Evolutionary conservation across 129 eudicot genomes (phyloP), one percentile per base, ranked within the genome.

Genomic region (Pulicaria dysenterica): DNA sequence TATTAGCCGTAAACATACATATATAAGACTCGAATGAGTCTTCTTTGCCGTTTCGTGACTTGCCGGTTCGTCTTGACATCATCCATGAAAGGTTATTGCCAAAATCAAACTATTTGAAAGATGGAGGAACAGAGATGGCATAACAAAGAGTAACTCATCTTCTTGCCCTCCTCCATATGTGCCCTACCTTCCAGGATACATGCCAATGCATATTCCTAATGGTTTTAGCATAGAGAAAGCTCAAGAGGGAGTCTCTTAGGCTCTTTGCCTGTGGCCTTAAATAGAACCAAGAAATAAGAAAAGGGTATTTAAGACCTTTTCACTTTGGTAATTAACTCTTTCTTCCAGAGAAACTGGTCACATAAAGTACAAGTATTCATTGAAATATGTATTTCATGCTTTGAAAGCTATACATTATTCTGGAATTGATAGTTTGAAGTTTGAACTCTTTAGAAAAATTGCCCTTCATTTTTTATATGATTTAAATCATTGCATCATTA

Each of bases 31-130:
- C 85, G 44, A 57, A 1, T 4, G 90, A 86, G 85, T 78, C 85
- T 79, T 66, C 64, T 59, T 50, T 38, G 85, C 89, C 90, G 69
- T 82, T 88, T 34, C 19, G 85, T 89, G 96, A 89, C 96, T 89
- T 89, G 96, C 96, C 96, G 88, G 89, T 77, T 77, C 31, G 83
- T 71, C 67, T 69, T 60, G 81, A 64, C 79, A 48, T 19, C 49
- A 61, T 5, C 81, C 76, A 5, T 13, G 24, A 38, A 48, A 17
- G 46, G 70, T n/a, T 77, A 41, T 39, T 41, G 58, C 36, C 73
- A 64, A 67, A 68, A 80, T 58, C 76, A 74, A 74, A 75, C 80
- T 80, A 69, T 58, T 58, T 64, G 53, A 60, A 67, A 62, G 48
- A 34, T 68, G 78, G 75, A 79, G 74, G 61, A 72, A 63, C 70